Evolutionary conservation across 2,329 filamentous ascomycete species (phyloP), one percentile per base, ranked within the genome.

Genomic region (Xylaria sp.): DNA sequence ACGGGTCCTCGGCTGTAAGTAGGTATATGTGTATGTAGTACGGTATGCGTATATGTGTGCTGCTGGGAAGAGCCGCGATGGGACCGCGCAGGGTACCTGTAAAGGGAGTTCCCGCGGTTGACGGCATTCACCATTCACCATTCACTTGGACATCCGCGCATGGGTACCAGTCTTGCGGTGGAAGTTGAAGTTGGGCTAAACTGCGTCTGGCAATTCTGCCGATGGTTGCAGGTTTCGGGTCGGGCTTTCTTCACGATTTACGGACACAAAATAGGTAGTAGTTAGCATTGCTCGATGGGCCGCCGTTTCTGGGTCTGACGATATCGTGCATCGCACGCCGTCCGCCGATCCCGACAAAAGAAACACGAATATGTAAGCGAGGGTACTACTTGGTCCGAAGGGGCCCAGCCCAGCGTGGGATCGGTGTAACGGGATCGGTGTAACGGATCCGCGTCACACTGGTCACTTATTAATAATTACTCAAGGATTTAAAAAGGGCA

Each of bases 311-410:
- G 46, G 46, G 33, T 36, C 46, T 48, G 46, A 20, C 46, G 46
- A 48, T 48, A 48, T 4, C 39, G 46, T 20, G 46, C 41, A 46
- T 18, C 41, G 10, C 43, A 20, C 43, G 18, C 20, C n/a, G 20
- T 13, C 46, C 20, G 46, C 23, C 46, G 46, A 49, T 49, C 46
- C 46, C 46, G 46, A 49, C 20, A 49, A 49, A 49, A 49, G 46
- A 49, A 49, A 49, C 18, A 25, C 12, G 46, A 23, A 13, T 23
- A 49, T 12, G 46, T 49, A 49, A 49, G 46, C 46, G 46, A 49
- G 46, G 46, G 33, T 36, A 2, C 33, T 36, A 36, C 33, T 28
- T 28, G 28, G 28, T 28, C 28, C 28, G 28, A 10, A 36, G 33
- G 33, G 33, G 15, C 41, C 41, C 15, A 15, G 13, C 15, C 41